Evolutionary conservation across 2,329 filamentous ascomycete species (phyloP), one percentile per base, ranked within the genome.

Genomic region (Pseudogymnoascus sp.): DNA sequence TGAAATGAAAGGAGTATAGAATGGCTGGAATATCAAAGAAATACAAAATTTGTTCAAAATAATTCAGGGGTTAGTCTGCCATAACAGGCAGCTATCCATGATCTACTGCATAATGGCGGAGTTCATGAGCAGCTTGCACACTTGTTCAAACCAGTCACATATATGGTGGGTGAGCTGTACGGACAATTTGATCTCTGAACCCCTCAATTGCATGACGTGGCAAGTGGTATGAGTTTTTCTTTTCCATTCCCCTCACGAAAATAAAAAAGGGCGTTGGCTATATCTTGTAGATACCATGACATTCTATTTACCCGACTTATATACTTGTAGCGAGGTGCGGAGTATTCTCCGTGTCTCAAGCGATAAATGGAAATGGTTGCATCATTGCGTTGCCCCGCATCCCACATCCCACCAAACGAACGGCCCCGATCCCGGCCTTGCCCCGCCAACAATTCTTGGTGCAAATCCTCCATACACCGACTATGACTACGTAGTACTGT

Each of bases 351-450:
- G 58, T 12, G 33, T 6, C 58, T 66, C 63, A 67, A 31, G 38
- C 64, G n/a, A 62, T 65, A 21, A 66, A 70, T 29, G 67, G 66
- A 21, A 73, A 67, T 36, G 15, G 48, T 55, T 55, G 48, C 48
- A 55, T 55, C 48, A 55, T 55, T 33, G n/a, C 6, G 9, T 55
- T 55, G 48, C 48, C 48, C 48, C 48, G 48, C 48, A 55, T 55
- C 48, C 29, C 48, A 55, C 48, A 55, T 55, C 48, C 44, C 48
- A 55, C 48, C 48, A 55, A 55, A 44, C 8, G 31, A 55, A 13
- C 27, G n/a, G 7, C n/a, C 48, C 29, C 48, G 48, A 55, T 35
- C 10, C n/a, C 48, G 48, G 48, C 9, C 29, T 21, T 27, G 29
- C 48, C 48, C 48, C 29, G 29, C 48, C 17, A 55, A 15, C 48